Conservation (phyloP, 2,329 filamentous ascomycete genomes). For the Byssochlamys sp. region DNA sequence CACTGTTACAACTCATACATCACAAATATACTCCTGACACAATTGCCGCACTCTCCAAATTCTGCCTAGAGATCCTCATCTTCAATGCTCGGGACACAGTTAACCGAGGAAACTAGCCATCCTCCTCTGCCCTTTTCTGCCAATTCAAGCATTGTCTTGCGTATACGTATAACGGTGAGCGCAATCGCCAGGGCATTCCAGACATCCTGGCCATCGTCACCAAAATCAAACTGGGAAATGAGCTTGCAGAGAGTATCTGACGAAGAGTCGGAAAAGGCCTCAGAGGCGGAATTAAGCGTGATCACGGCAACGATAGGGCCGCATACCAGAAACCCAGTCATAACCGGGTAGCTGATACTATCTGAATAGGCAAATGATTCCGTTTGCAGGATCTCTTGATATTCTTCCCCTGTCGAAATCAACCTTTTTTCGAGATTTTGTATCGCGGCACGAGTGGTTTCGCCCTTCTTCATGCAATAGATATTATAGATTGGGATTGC, state of each 20-base stretch:
- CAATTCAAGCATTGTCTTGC: constrained; percentile 41
- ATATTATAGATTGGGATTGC: constrained; percentile 39
- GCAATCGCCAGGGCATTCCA: constrained; percentile 52
- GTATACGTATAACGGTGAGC: constrained; percentile 45
- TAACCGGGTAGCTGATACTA: constrained; percentile 33
- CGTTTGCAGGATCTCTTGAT: background rate
- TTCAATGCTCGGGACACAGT: background rate
- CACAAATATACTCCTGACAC: background rate
- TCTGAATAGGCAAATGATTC: constrained; percentile 3
- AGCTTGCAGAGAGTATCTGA: constrained; percentile 17
- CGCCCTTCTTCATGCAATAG: constrained; percentile 30
- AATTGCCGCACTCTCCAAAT: background rate
- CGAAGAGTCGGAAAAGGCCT: constrained; percentile 9
- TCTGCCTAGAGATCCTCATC: constrained; percentile 4
- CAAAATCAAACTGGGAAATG: constrained; percentile 47
- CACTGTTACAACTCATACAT: background rate
- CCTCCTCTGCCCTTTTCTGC: constrained; percentile 21
- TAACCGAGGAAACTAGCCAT: constrained; percentile 7
- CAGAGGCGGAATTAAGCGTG: constrained; percentile 38
- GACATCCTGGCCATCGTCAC: constrained; percentile 45
- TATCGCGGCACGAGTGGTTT: constrained; percentile 33
- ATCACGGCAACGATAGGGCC: constrained; percentile 45
- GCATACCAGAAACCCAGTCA: constrained; percentile 47
- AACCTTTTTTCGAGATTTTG: constrained; percentile 29
- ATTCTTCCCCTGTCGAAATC: background rate